Evolutionary conservation across 148 eudicot genomes (phyloP), one percentile per base, ranked within the genome.

Genomic region (Chenopodium album): DNA sequence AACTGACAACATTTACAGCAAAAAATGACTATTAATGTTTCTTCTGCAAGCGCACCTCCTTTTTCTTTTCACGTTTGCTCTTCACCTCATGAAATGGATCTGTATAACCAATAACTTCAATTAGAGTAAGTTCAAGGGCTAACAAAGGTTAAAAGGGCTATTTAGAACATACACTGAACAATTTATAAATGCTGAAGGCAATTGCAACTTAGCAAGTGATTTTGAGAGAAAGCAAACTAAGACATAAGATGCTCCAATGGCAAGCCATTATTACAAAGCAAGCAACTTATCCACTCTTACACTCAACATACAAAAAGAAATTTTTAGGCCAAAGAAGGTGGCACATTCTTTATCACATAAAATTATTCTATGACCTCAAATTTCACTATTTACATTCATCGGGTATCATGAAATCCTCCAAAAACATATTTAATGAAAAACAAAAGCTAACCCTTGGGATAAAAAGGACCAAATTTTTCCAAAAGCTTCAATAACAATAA

Each of bases 1-100:
- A 41, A 41, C 32, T 12, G 3, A 74, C 65, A 76, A 23, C 29
- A 22, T 64, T 76, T 52, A 67, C 12, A 48, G 70, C 17, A 48
- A 65, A 69, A 29, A 71, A 82, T 62, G 78, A 60, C 78, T 4
- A 59, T 67, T 41, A 31, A 59, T 72, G 70, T 47, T 78, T 77
- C 34, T 66, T 75, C 62, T 72, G 79, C 64, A 87, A 80, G 85
- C 94, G 82, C 88, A 96, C 99, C 99, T 94, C 97, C 85, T 96
- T 96, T 83, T 91, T 96, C 97, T 96, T 96, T 85, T 96, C 98
- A 82, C 95, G 92, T 86, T 96, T 96, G 93, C 97, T 96, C 98
- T 96, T 96, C 93, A 96, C 98, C 90, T 96, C 94, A 77, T 87
- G 98, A 87, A 96, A 96, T 76, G 95, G 87, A 91, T 92, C 99